Conservation (phyloP, 129 eudicot species). For the Dittrichia graveolens region DNA sequence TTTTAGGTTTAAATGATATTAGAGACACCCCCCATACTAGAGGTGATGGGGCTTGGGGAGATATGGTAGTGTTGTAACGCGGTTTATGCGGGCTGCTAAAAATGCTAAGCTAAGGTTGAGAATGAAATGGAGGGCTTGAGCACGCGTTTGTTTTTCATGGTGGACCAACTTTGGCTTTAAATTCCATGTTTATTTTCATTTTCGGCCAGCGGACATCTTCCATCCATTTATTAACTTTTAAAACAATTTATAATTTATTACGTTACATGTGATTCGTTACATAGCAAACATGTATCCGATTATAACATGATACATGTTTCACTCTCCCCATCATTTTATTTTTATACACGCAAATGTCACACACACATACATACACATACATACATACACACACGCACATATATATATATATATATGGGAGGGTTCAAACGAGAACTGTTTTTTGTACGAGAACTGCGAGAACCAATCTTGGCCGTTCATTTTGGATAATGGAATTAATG, state of each 20-base stretch:
- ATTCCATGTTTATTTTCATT: background rate
- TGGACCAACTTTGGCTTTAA: conserved; percentile 3
- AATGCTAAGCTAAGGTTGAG: conserved; percentile 18
- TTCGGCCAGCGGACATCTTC: no score
- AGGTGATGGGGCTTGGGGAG: conserved; percentile 8
- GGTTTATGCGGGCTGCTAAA: conserved; percentile 32
- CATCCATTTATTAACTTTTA: background rate
- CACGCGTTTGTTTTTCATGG: conserved; percentile 26
- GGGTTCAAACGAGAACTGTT: no score
- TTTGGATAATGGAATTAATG: no score
- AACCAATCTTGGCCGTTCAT: no score
- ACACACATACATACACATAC: no score
- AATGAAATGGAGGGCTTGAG: conserved; percentile 23
- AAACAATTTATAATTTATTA: background rate
- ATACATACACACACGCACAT: no score
- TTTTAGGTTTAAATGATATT: no score
- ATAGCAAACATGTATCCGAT: background rate
- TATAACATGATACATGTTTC: background rate
- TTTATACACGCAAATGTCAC: no score
- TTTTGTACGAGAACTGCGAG: no score
- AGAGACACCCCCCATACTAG: background rate
- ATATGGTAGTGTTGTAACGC: conserved; percentile 23
- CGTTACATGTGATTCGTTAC: conserved; percentile 2
- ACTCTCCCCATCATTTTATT: background rate
- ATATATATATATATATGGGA: no score